These are phyloP conservation scores for Poterioochromonas sp. DNA, from an alignment of 352 stramenopile genomes.

Conservation along the genomic window DNA sequence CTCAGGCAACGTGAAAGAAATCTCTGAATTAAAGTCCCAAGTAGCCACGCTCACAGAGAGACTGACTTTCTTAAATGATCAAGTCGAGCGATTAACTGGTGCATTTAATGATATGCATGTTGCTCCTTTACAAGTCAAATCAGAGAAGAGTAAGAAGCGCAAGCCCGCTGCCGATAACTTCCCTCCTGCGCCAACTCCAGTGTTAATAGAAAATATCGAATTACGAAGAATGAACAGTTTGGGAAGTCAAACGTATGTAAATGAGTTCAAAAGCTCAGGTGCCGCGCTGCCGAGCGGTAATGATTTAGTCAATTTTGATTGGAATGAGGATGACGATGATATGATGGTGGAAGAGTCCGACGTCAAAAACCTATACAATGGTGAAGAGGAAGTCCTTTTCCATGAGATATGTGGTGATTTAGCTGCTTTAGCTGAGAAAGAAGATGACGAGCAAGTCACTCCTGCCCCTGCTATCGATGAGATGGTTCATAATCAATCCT, in stretches of 20 bases:
- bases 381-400: no score
- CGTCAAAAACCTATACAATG: no score
- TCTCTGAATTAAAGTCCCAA: conserved; percentile 22
- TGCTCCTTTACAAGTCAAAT: not conserved
- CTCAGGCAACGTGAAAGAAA: not conserved
- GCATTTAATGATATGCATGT: not conserved
- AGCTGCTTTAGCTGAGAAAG: no score
- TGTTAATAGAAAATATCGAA: no score
- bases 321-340: not conserved
- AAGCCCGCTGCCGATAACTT: not conserved
- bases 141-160: not conserved
- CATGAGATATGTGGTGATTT: no score
- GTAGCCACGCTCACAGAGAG: not conserved
- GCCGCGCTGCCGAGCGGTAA: not conserved
- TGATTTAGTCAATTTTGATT: not conserved
- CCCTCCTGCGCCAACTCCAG: not conserved
- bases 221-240: no score
- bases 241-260: no score
- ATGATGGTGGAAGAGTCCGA: no score
- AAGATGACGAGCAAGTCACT: no score
- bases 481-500: no score
- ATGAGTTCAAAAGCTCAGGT: not conserved
- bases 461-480: no score
- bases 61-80: not conserved
- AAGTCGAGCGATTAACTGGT: not conserved